Conservation (phyloP, 495 filamentous ascomycete species). For the Saxispiralis lemnorum region DNA sequence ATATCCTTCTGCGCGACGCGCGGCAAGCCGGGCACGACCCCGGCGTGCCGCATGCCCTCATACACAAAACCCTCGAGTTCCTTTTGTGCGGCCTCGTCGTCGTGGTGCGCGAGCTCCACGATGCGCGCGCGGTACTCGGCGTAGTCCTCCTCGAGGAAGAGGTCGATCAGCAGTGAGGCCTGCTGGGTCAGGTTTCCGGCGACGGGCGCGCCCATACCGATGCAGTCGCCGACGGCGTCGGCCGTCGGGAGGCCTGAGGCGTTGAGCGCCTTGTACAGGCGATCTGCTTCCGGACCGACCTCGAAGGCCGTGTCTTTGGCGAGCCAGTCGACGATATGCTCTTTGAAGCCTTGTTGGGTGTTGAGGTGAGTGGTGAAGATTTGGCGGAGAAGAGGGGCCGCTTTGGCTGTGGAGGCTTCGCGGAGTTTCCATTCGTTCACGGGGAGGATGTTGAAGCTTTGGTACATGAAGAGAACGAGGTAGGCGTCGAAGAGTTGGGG, state of each 20-base stretch:
- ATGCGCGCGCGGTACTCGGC: constrained; percentile 19
- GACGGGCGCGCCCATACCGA: constrained; percentile 17
- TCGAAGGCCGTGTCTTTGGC: constrained; percentile 24
- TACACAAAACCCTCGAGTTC: constrained; percentile 20
- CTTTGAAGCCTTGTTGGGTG: constrained; percentile 19
- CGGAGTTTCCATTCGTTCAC: constrained; percentile 20
- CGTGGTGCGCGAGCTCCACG: constrained; percentile 18
- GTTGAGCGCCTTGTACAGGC: constrained; percentile 20
- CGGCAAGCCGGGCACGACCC: constrained; percentile 21
- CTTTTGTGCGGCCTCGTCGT: constrained; percentile 6
- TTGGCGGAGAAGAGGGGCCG: constrained; percentile 13
- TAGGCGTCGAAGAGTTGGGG: constrained; percentile 15
- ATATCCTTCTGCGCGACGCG: constrained; percentile 16
- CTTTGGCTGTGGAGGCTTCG: constrained; percentile 15
- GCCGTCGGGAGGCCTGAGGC: constrained; percentile 11
- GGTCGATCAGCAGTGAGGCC: constrained; percentile 18
- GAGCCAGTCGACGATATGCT: constrained; percentile 15
- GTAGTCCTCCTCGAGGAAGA: constrained; percentile 17
- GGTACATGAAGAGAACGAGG: constrained; percentile 18
- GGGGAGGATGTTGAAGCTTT: constrained; percentile 20
- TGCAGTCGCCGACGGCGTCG: constrained; percentile 18
- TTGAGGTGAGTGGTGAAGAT: constrained; percentile 26
- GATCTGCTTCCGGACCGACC: constrained; percentile 22
- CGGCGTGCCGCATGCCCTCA: constrained; percentile 27
- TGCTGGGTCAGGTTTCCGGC: constrained; percentile 19